Evolutionary conservation across 2,329 filamentous ascomycete genomes (phyloP).

Genomic region (Sporothrix euskadiensis): DNA sequence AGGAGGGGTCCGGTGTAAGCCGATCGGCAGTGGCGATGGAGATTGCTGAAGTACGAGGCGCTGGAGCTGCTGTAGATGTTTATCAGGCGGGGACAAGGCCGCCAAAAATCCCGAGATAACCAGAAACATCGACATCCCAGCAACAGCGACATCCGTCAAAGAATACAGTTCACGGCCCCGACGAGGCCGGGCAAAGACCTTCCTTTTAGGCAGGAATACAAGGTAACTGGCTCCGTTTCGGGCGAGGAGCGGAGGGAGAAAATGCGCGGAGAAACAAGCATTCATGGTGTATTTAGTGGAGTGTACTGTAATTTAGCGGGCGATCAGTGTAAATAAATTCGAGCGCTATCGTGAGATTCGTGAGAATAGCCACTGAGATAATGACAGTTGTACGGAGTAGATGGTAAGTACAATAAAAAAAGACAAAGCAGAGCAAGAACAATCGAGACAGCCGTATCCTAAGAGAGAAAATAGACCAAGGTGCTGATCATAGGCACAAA

Average conservation of each 20-base stretch:
- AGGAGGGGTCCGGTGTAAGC: conserved; percentile 14
- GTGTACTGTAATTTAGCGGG: neutral
- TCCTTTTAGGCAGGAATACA: conserved; percentile 1
- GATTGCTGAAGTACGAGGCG: neutral
- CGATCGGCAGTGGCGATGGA: conserved; percentile 3
- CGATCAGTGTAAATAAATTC: neutral
- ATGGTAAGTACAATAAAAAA: neutral
- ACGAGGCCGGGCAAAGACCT: neutral
- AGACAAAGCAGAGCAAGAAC: neutral
- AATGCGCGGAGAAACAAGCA: neutral
- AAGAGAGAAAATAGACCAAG: neutral
- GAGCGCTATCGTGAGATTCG: neutral
- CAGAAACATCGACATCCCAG: neutral
- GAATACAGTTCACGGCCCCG: neutral
- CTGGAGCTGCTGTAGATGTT: neutral
- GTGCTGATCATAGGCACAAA: neutral
- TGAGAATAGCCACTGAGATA: neutral
- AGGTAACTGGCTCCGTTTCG: neutral
- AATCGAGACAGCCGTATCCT: too few species aligned
- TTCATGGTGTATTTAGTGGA: neutral
- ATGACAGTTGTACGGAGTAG: neutral
- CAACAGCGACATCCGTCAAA: neutral
- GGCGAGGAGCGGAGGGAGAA: neutral
- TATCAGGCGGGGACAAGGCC: neutral
- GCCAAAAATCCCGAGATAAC: neutral